A percentile compares a stretch with the other conserved stretches of the same genome.
These are phyloP conservation scores for Cryptococcus deneoformans DNA, from an alignment of 1,284 basidiomycete species.

Conservation along the genomic window DNA sequence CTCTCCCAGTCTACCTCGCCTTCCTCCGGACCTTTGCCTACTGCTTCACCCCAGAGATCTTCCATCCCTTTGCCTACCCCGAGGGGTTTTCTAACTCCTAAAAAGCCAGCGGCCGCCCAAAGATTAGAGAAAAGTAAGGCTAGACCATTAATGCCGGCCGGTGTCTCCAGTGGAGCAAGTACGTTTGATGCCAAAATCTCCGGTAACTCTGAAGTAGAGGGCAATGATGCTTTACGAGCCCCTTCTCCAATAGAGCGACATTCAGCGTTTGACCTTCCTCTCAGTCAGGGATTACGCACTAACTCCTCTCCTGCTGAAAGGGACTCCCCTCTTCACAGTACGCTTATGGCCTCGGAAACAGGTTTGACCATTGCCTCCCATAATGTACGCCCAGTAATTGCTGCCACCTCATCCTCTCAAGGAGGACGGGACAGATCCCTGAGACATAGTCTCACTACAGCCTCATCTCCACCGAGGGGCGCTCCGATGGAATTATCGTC, in stretches of 20 bases:
- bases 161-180: background rate
- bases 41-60: slow-evolving; percentile 26
- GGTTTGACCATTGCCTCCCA: background rate
- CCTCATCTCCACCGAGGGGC: slow-evolving; percentile 15
- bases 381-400: background rate
- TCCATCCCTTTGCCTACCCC: slow-evolving; percentile 36
- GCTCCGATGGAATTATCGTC: slow-evolving; percentile 19
- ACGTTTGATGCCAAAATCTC: too few relatives aligned
- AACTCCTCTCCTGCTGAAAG: background rate
- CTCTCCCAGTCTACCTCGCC: slow-evolving; percentile 9
- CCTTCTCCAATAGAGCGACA: background rate
- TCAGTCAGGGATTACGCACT: background rate
- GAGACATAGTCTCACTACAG: slow-evolving; percentile 20
- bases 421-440: slow-evolving; percentile 9
- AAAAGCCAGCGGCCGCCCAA: slow-evolving; percentile 39
- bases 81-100: slow-evolving; percentile 38
- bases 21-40: background rate
- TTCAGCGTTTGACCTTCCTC: background rate
- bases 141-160: background rate
- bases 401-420: background rate
- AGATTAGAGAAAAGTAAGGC: slow-evolving; percentile 29
- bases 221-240: background rate
- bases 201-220: background rate
- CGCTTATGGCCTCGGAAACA: background rate
- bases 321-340: background rate